Evolutionary conservation across 108 stramenopile genomes (phyloP), one percentile per base, ranked within the genome.

Genomic region (Discostella stelligeroides): DNA sequence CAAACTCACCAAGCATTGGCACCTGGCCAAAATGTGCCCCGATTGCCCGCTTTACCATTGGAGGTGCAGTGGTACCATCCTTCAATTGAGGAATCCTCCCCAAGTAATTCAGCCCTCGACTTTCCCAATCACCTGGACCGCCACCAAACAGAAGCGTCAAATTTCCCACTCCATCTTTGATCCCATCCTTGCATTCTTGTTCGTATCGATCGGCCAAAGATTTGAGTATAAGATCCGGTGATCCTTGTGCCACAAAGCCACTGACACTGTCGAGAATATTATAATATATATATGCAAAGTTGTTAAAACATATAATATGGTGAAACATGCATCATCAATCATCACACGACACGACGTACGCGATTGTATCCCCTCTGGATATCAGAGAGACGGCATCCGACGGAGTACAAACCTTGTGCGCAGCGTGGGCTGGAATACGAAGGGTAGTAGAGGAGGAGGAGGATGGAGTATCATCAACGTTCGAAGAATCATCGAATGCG

Each of bases 81-180:
- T 54, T 14, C 15, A 58, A 72, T 48, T 53, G 29, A 11, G 61
- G 53, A 9, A 68, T 50, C 59, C 72, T 80, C 8, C 82, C 89
- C 24, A 94, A 74, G 72, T 94, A 86, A 57, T 88, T 88, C 50
- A 86, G 67, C 11, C 93, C 93, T 29, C 73, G 57, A 6, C 45
- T 81, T 20, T 68, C 78, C 68, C 71, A 88, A 70, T 88, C 87
- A 15, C 88, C 92, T 12, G 86, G 88, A 42, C 90, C 87, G 7
- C 89, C 93, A 2, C 87, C 88, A 75, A 92, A 94, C 13, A 91
- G 43, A 12, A 94, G 57, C 7, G 90, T 92, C 29, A 91, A 51
- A 75, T 90, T 76, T 13, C 48, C 65, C 13, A 79, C 57, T 21
- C 75, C 75, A 25, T 58, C 68, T n/a, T 60, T 49, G 13, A 57